Evolutionary conservation across 1,284 basidiomycete species (phyloP), one percentile per base, ranked within the genome.

Genomic region (Malassezia sp.): DNA sequence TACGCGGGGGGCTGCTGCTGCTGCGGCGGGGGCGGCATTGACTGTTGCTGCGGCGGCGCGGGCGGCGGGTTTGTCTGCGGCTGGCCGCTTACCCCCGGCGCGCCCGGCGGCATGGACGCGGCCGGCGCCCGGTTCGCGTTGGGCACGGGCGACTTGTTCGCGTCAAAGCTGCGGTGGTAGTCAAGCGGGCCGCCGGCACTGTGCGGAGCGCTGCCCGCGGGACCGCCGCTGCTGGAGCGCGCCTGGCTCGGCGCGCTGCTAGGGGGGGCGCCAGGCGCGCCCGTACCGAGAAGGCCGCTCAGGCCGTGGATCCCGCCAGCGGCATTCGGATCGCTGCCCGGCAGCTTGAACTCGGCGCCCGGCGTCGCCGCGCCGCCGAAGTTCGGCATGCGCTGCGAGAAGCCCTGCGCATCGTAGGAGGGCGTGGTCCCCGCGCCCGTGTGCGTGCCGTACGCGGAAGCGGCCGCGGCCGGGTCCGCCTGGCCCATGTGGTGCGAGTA

Each of bases 1-100:
- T 67, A 61, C 44, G 62, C 55, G 31, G 61, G 62, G 48, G 63
- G 63, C 29, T 63, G 63, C 48, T 61, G 61, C 34, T 57, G 54
- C 15, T 32, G 38, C 45, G 52, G 53, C 41, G 59, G 59, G 35
- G 56, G 52, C n/a, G n/a, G n/a, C n/a, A n/a, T n/a, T n/a, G n/a
- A n/a, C n/a, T n/a, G n/a, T n/a, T n/a, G n/a, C 43, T 56, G 57
- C 42, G 59, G 56, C 29, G 42, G 56, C 46, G 22, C 46, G 34
- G 30, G 39, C 41, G 33, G 26, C 38, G 31, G 42, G 20, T 26
- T 29, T 41, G 27, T 17, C 53, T 30, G 45, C 30, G 31, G 38
- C 31, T 28, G 31, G 21, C 12, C 38, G 27, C 9, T 42, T n/a
- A n/a, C n/a, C 14, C 29, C 32, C 20, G 12, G 24, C 6, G 24